Conservation (phyloP, 495 filamentous ascomycete species). For the Glutinoglossum americanum region DNA sequence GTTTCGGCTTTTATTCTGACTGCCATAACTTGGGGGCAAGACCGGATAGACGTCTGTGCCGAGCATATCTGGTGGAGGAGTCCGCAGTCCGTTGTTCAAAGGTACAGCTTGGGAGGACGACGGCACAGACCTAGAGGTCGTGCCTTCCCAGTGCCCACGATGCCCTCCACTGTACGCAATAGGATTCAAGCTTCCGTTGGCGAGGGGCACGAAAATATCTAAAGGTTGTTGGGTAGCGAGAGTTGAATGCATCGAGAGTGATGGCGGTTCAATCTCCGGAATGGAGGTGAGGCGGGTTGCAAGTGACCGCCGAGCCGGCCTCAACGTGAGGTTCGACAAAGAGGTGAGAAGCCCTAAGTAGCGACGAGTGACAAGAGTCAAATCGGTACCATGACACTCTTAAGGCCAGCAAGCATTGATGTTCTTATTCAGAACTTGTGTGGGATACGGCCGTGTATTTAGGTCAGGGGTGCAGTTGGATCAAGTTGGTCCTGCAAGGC, state of each 20-base stretch:
- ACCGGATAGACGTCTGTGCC: conserved; percentile 23
- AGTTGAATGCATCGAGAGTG: not conserved
- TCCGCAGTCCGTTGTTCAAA: conserved; percentile 27
- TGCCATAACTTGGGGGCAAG: conserved; percentile 17
- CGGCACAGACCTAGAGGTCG: not conserved
- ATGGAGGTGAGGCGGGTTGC: not conserved
- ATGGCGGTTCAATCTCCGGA: not conserved
- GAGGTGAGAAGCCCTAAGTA: not conserved
- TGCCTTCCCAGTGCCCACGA: not conserved
- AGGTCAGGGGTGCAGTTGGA: not conserved
- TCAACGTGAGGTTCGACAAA: not conserved
- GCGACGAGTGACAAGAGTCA: not conserved
- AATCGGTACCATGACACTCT: not conserved
- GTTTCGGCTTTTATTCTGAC: conserved; percentile 14
- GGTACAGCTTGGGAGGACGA: conserved; percentile 12
- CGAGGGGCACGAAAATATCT: not conserved
- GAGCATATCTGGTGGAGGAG: conserved; percentile 30
- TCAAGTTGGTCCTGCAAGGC: not conserved
- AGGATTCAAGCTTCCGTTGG: not conserved
- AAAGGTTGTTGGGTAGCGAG: not conserved
- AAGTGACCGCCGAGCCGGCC: not conserved
- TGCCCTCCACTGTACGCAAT: not conserved
- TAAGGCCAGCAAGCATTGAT: not conserved
- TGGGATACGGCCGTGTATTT: not conserved
- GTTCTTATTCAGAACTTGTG: not conserved